Evolutionary conservation across 495 filamentous ascomycete genomes (phyloP), one percentile per base, ranked within the genome.

Genomic region (Aspergillus cavernicola): DNA sequence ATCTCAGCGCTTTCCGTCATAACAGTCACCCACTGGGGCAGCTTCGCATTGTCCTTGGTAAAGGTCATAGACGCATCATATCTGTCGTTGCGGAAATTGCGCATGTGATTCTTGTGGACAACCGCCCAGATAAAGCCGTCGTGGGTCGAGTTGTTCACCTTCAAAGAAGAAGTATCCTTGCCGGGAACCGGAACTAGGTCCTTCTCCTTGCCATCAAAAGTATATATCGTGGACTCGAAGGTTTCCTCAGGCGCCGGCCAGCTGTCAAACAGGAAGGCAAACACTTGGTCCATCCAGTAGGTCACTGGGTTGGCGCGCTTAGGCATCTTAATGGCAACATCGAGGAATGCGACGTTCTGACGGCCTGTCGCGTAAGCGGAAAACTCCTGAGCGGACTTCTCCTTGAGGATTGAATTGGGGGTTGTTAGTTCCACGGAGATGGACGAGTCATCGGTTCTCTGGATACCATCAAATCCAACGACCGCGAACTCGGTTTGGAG

Each of bases 1-100:
- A 98, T 83, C 69, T 97, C 95, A 22, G 91, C 90, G 66, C 85
- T 95, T 78, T 98, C 93, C 56, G 82, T 91, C 93, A 98, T 96
- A 62, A 96, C 86, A 2, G 90, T 95, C 13, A 85, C 78, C 95
- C 95, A 97, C 51, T 74, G 69, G n/a, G 93, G 95, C 7, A 97
- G 81, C 74, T 92, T 95, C 22, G 84, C 60, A 69, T 92, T 85
- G 58, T 98, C 95, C 75, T 89, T 92, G 56, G 92, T 96, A 58
- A 80, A 84, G 19, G 93, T 96, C 47, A 98, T 83, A 22, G 88
- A 93, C 26, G 96, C 77, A 70, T 98, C 93, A 68, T 97, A 98
- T 59, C 95, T 86, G 47, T 96, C 93, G 29, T 95, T 87, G 42
- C 93, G 84, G 64, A 95, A 81, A 60, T 82, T 74, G 75, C 86